These are phyloP conservation scores for Waitea zeae DNA, from an alignment of 1,284 basidiomycete species.

Conservation along the genomic window DNA sequence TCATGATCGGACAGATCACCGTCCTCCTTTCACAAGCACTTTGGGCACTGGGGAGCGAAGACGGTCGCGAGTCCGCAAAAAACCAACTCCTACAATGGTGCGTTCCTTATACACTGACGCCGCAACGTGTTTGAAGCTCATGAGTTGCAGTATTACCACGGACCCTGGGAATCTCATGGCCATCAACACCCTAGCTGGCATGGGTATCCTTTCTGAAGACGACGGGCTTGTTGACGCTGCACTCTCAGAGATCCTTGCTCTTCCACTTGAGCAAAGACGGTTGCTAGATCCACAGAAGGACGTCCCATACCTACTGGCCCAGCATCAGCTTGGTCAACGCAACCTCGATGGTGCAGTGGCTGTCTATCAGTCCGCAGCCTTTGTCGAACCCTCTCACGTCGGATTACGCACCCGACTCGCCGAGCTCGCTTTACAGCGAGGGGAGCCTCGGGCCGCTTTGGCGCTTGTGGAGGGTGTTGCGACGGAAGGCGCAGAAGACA, in stretches of 20 bases:
- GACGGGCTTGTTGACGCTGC: slow-evolving; percentile 76
- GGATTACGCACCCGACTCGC: slow-evolving; percentile 35
- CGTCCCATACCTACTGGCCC: slow-evolving; percentile 47
- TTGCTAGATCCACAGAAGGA: slow-evolving; percentile 48
- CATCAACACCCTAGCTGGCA: slow-evolving; percentile 70
- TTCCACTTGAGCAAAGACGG: slow-evolving; percentile 44
- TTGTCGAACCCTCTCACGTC: slow-evolving; percentile 32
- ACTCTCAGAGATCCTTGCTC: slow-evolving; percentile 58
- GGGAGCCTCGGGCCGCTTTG: slow-evolving; percentile 21
- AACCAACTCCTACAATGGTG: slow-evolving; percentile 74
- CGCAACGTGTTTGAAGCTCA: no score
- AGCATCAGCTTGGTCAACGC: slow-evolving; percentile 49
- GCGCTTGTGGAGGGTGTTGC: slow-evolving; percentile 18
- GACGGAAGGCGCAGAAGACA: slow-evolving; percentile 13
- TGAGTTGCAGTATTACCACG: slow-evolving; percentile 31
- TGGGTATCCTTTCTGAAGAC: slow-evolving; percentile 72
- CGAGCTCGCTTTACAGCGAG: slow-evolving; percentile 29
- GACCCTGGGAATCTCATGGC: slow-evolving; percentile 64
- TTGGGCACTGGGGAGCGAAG: slow-evolving; percentile 66
- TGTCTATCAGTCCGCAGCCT: slow-evolving; percentile 36
- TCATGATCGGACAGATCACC: slow-evolving; percentile 48
- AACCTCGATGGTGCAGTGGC: slow-evolving; percentile 30
- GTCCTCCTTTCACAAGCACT: slow-evolving; percentile 67
- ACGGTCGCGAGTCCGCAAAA: slow-evolving; percentile 64
- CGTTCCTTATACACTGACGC: slow-evolving; percentile 11